These are phyloP conservation scores for Taxillus chinensis DNA, from an alignment of 164 flowering plant species.

Conservation along the genomic window DNA sequence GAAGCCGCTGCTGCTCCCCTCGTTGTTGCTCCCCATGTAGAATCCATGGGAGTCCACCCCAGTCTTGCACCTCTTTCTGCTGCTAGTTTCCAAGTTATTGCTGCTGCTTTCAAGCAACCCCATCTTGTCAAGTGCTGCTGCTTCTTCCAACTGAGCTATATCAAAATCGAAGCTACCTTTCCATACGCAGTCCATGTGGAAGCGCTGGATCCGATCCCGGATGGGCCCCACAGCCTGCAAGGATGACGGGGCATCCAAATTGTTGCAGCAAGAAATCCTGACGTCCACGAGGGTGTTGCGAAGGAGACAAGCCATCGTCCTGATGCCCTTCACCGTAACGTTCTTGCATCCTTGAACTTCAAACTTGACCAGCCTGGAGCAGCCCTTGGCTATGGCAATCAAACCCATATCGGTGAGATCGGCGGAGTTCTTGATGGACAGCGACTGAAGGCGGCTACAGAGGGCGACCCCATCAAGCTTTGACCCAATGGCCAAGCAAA, in stretches of 20 bases:
- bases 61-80: slow-evolving; percentile 36
- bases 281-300: slow-evolving; percentile 50
- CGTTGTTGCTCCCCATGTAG: slow-evolving; percentile 16
- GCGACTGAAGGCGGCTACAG: slow-evolving; percentile 44
- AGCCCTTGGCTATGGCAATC: slow-evolving; percentile 65
- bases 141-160: slow-evolving; percentile 20
- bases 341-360: slow-evolving; percentile 64
- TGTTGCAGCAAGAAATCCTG: slow-evolving; percentile 57
- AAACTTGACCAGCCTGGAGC: slow-evolving; percentile 48
- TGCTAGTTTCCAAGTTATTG: not conserved
- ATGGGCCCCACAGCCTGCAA: slow-evolving; percentile 62
- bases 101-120: not conserved
- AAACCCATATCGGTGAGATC: slow-evolving; percentile 67
- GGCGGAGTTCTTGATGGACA: slow-evolving; percentile 54
- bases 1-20: slow-evolving; percentile 29
- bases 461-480: slow-evolving; percentile 68
- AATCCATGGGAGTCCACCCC: slow-evolving; percentile 1
- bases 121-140: not conserved
- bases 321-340: slow-evolving; percentile 56
- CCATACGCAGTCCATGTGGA: slow-evolving; percentile 88
- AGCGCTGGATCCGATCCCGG: slow-evolving; percentile 38
- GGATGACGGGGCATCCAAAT: slow-evolving; percentile 43
- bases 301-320: slow-evolving; percentile 49
- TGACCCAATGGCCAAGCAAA: slow-evolving; percentile 47
- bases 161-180: slow-evolving; percentile 24